Base-by-base conservation (phyloP, 441 rosid species). In the Raphanus hybrid region DNA sequence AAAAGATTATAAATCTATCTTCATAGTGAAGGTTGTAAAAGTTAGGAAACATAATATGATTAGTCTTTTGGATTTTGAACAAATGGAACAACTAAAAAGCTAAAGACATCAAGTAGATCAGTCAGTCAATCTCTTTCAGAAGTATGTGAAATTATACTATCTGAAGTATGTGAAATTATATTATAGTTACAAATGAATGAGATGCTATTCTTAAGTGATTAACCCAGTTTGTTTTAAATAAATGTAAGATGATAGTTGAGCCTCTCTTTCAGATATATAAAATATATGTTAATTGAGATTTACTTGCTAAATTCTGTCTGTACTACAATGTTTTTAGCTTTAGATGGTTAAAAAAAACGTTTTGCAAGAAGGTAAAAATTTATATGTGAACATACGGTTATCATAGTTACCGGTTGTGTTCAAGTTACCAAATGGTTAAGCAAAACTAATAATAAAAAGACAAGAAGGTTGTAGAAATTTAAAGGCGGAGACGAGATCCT, bases 1-100 rank as follows among this genome's bases (percentile, higher is more conserved):
- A 45, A 45, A 45, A 11, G n/a, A 10, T 45, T 35, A 2, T 8
- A 0, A 58, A 20, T 52, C 5, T 2, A 16, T 6, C 54, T 43
- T 11, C 29, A 3, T 29, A 37, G 35, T 66, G 60, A 71, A 71
- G 8, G 14, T 52, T 43, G 41, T 70, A 1, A 50, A 43, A 72
- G 69, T 14, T 67, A 48, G 67, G 35, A 54, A 67, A 59, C 60
- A 61, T 12, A 9, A 1, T 20, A 26, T 48, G 66, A 64, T 63
- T 12, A 64, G 67, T 32, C 63, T 77, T 71, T 71, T 57, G 8
- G 72, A 12, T n/a, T 77, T 29, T 1, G 52, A 64, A n/a, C 71
- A 32, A 45, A 35, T 65, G 6, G 9, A 41, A 58, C 5, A 43
- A 65, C 32, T 43, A 43, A 65, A 77, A 70, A 45, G 76, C 67